These are phyloP conservation scores for Astraeus odoratus DNA, from an alignment of 768 basidiomycete genomes.

Conservation along the genomic window DNA sequence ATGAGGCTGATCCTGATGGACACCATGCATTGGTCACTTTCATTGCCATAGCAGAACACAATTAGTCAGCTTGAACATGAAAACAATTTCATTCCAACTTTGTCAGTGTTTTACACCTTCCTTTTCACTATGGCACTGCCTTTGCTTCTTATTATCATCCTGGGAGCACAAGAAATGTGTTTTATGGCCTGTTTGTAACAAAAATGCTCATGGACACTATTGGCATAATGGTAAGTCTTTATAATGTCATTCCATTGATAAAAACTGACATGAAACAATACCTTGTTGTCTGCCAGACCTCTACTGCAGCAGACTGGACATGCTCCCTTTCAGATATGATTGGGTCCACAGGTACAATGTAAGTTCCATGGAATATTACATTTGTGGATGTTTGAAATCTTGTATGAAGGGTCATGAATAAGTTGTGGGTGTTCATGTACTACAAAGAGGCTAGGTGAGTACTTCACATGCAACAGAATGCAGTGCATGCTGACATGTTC, in stretches of 20 bases:
- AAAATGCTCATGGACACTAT: conserved; percentile 6
- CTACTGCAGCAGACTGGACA: no score
- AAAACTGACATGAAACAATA: background rate
- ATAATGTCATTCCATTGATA: background rate
- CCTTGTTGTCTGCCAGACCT: background rate
- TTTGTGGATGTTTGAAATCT: background rate
- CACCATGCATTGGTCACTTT: background rate
- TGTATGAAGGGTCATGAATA: background rate
- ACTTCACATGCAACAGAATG: background rate
- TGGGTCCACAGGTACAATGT: conserved; percentile 11
- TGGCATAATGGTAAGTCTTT: background rate
- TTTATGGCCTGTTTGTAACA: conserved; percentile 39
- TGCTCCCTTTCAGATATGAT: conserved; percentile 8
- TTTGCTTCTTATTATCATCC: conserved; percentile 39
- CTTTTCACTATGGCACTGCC: conserved; percentile 15
- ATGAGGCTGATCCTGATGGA: conserved; percentile 20
- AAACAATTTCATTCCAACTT: background rate
- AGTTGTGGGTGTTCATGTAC: background rate
- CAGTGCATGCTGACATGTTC: background rate
- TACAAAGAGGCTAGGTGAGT: background rate
- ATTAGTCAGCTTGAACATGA: background rate
- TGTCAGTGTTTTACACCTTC: conserved; percentile 5
- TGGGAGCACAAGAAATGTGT: conserved; percentile 47
- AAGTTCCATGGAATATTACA: conserved; percentile 21
- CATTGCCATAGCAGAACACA: conserved; percentile 2